A percentile compares a stretch with the other conserved stretches of the same genome.
These are phyloP conservation scores for Draba incana DNA, from an alignment of 345 rosid genomes.

Conservation along the genomic window DNA sequence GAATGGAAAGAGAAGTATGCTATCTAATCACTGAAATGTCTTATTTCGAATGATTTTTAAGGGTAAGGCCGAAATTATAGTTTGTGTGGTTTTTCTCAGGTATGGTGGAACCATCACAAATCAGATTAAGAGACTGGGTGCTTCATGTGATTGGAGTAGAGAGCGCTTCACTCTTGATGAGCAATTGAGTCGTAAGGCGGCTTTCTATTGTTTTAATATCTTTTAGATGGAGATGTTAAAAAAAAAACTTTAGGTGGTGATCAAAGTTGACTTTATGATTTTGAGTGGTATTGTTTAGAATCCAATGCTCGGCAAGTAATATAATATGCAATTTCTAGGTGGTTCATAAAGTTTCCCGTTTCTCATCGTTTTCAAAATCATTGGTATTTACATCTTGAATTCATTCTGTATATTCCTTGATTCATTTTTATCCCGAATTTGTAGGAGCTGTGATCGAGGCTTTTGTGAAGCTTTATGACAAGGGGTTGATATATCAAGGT, in stretches of 20 bases:
- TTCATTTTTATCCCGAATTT: slow-evolving; percentile 28
- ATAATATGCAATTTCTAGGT: slow-evolving; percentile 7
- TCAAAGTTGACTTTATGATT: slow-evolving; percentile 3
- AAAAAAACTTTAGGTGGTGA: slow-evolving; percentile 10
- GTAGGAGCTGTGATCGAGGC: slow-evolving; percentile 94
- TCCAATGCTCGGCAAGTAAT: slow-evolving; percentile 9
- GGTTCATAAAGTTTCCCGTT: neutral
- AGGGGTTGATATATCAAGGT: slow-evolving; percentile 97
- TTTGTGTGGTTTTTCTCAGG: slow-evolving; percentile 51
- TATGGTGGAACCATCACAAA: slow-evolving; percentile 92
- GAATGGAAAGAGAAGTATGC: slow-evolving; percentile 96
- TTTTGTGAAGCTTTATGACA: slow-evolving; percentile 86
- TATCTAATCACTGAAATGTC: slow-evolving; percentile 27
- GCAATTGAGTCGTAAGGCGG: slow-evolving; percentile 93
- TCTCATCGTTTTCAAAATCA: slow-evolving; percentile 2
- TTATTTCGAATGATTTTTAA: slow-evolving; percentile 21
- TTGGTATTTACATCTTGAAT: slow-evolving; percentile 4
- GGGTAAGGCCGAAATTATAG: slow-evolving; percentile 28
- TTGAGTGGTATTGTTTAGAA: slow-evolving; percentile 11
- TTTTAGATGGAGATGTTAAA: slow-evolving; percentile 18
- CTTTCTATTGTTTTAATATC: slow-evolving; percentile 48
- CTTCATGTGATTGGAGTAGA: slow-evolving; percentile 98
- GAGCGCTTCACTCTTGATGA: slow-evolving; percentile 96
- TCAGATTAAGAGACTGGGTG: slow-evolving; percentile 97
- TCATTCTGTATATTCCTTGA: slow-evolving; percentile 24